Evolutionary conservation across 495 filamentous ascomycete species (phyloP).

Genomic region (Cenococcum geophilum): DNA sequence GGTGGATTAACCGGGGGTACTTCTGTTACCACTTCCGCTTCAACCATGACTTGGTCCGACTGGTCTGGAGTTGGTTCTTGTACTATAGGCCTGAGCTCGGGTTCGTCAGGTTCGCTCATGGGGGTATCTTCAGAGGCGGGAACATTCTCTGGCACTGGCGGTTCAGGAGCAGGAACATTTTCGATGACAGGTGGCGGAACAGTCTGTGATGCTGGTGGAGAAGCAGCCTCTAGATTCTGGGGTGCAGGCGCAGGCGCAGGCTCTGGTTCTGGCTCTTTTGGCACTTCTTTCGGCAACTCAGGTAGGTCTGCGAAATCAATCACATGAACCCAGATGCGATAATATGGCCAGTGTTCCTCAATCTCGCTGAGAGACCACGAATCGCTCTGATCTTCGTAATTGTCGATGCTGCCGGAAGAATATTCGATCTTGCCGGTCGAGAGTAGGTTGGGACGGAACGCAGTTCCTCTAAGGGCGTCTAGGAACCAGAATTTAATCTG

Average conservation of each 20-base stretch:
- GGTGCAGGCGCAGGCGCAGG: slow-evolving; percentile 1
- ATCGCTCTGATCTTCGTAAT: slow-evolving; percentile 15
- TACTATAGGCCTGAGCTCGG: slow-evolving; percentile 5
- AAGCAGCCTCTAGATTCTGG: neutral
- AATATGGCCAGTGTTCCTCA: slow-evolving; percentile 7
- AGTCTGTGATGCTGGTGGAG: neutral
- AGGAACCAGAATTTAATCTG: slow-evolving; percentile 33
- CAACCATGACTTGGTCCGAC: neutral
- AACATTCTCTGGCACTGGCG: slow-evolving; percentile 8
- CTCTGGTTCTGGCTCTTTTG: slow-evolving; percentile 7
- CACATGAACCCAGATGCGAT: slow-evolving; percentile 31
- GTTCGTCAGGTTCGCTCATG: slow-evolving; percentile 31
- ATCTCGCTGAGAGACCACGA: slow-evolving; percentile 18
- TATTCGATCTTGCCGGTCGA: slow-evolving; percentile 27
- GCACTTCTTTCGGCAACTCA: slow-evolving; percentile 21
- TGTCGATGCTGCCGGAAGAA: slow-evolving; percentile 25
- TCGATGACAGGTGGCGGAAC: neutral
- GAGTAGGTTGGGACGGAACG: slow-evolving; percentile 22
- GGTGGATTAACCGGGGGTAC: neutral
- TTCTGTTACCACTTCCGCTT: neutral
- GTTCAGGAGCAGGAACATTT: neutral
- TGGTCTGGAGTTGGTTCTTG: neutral
- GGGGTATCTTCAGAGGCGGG: slow-evolving; percentile 27
- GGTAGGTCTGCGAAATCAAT: slow-evolving; percentile 24
- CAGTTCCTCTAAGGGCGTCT: slow-evolving; percentile 22